Conservation (phyloP, 177 flowering plant species). For the Vitis hybrid region DNA sequence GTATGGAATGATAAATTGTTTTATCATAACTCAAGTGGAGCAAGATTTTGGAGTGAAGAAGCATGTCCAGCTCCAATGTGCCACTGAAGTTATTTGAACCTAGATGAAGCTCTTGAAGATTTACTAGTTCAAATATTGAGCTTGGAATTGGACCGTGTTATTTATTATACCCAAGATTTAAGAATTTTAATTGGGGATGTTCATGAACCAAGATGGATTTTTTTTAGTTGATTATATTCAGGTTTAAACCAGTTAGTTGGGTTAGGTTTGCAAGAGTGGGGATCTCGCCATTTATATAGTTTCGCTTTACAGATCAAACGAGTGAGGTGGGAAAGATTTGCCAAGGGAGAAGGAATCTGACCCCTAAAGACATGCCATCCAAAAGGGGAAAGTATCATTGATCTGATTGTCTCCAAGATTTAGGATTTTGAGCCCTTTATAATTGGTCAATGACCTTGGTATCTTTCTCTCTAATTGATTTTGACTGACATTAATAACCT, state of each 20-base stretch:
- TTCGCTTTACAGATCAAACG: neutral
- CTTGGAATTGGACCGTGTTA: neutral
- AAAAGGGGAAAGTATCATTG: neutral
- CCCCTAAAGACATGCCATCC: neutral
- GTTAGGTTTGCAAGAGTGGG: neutral
- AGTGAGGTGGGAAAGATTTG: no score
- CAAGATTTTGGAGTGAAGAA: neutral
- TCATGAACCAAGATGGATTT: constrained; percentile 3
- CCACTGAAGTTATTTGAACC: neutral
- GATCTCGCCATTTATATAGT: neutral
- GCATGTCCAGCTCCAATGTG: constrained; percentile 2
- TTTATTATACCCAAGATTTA: neutral
- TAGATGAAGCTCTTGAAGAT: neutral
- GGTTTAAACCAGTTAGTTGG: neutral
- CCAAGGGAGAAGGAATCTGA: no score
- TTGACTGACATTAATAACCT: neutral
- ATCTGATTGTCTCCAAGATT: neutral
- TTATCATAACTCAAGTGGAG: neutral
- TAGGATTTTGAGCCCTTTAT: neutral
- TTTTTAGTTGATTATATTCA: neutral
- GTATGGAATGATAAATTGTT: constrained; percentile 1
- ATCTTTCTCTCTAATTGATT: neutral
- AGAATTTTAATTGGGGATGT: neutral
- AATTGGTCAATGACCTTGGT: neutral
- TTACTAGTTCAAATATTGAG: neutral